These are phyloP conservation scores for Nakaseomyces glabratus DNA, from an alignment of 1,139 yeast species.

Conservation along the genomic window DNA sequence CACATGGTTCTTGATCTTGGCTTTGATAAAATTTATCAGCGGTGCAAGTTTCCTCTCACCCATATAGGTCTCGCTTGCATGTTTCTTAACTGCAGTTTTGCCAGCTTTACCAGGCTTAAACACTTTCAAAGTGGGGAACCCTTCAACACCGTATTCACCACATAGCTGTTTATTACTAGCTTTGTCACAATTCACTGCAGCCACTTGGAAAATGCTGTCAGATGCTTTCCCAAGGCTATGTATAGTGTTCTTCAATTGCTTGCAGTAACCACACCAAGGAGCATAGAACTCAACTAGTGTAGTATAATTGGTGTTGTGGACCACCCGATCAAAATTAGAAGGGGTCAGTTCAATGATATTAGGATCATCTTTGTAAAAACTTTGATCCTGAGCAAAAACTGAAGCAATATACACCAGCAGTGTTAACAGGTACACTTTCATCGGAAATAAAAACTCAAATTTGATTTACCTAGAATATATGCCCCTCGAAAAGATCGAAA, in stretches of 20 bases:
- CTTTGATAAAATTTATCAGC: constrained; percentile 48
- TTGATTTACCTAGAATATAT: too few relatives aligned
- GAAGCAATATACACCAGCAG: too few relatives aligned
- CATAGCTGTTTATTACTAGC: constrained; percentile 61
- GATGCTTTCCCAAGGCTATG: constrained; percentile 55
- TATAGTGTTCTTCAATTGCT: constrained; percentile 47
- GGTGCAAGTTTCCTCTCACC: constrained; percentile 61
- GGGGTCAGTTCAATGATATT: constrained; percentile 51
- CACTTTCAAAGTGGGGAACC: constrained; percentile 74
- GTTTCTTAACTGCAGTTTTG: constrained; percentile 30
- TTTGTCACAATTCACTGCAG: constrained; percentile 80
- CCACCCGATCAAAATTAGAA: constrained; percentile 52
- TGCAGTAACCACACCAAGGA: constrained; percentile 92
- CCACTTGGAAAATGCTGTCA: constrained; percentile 51
- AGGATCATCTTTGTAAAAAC: constrained; percentile 38
- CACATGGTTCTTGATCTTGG: constrained; percentile 66
- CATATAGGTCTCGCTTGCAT: constrained; percentile 54
- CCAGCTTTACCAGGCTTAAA: constrained; percentile 66
- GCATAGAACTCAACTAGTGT: constrained; percentile 88
- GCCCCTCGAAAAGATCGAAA: too few relatives aligned
- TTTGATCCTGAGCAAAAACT: constrained; percentile 9
- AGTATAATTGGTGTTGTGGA: constrained; percentile 63
- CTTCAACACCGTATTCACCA: constrained; percentile 53
- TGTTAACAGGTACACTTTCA: too few relatives aligned
- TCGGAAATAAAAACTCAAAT: too few relatives aligned